phyloP scores from a whole-genome alignment of 1,284 basidiomycete genomes.

The Boletellus dicymbophilus region DNA sequence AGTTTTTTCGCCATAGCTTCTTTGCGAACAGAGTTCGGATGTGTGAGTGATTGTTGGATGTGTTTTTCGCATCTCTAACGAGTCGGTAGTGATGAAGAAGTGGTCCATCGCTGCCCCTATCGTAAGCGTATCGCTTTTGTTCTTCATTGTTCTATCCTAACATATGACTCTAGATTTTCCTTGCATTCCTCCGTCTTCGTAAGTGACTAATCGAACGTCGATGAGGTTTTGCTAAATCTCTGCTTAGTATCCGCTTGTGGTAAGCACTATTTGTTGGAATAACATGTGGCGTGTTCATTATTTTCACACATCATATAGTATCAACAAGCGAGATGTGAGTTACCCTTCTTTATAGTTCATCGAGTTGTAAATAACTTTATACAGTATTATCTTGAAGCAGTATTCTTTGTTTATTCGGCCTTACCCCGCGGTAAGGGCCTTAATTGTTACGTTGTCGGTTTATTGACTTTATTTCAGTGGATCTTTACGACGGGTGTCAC shows the following conservation, averaged over 20 bases:
- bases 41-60: conserved; percentile 15
- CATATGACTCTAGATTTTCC: conserved; percentile 18
- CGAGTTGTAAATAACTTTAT: background rate
- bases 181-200: conserved; percentile 35
- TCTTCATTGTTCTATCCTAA: background rate
- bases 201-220: conserved; percentile 11
- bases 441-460: background rate
- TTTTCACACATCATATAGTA: conserved; percentile 15
- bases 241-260: conserved; percentile 30
- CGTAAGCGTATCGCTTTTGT: conserved; percentile 12
- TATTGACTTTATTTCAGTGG: conserved; percentile 35
- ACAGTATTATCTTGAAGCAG: conserved; percentile 28
- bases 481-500: conserved; percentile 56
- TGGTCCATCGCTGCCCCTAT: conserved; percentile 34
- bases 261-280: conserved; percentile 8
- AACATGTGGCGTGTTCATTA: background rate
- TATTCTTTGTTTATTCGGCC: conserved; percentile 33
- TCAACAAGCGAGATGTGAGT: conserved; percentile 34
- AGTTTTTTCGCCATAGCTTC: conserved; percentile 16
- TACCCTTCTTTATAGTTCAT: rapidly evolving
- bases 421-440: conserved; percentile 26
- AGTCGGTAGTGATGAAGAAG: conserved; percentile 29
- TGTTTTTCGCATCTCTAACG: conserved; percentile 5
- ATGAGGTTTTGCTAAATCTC: conserved; percentile 1
- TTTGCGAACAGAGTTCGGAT: conserved; percentile 35